These are phyloP conservation scores for Cornus controversa DNA, from an alignment of 148 eudicot genomes.

Conservation along the genomic window DNA sequence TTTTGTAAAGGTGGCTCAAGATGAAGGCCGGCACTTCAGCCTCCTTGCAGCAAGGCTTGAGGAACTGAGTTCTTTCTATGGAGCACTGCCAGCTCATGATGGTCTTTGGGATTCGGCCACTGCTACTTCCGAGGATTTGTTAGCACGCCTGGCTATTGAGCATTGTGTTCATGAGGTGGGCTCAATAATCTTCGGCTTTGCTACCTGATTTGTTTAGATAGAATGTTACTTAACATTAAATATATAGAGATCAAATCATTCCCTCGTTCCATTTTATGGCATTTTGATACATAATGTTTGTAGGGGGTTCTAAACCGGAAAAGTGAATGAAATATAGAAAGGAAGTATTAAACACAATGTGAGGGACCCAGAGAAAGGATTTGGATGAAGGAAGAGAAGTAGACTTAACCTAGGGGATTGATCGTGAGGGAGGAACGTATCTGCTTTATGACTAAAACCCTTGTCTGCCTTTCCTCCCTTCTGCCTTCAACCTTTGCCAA, in stretches of 20 bases:
- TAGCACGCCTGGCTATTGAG: conserved; percentile 88
- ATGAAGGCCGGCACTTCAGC: conserved; percentile 91
- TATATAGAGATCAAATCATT: neutral
- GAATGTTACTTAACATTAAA: neutral
- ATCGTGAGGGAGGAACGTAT: too few species aligned
- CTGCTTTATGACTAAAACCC: too few species aligned
- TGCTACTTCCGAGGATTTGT: conserved; percentile 78
- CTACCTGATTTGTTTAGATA: neutral
- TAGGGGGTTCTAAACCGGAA: too few species aligned
- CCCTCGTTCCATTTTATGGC: neutral
- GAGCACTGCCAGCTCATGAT: conserved; percentile 95
- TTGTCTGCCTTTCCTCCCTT: too few species aligned
- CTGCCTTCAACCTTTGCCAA: too few species aligned
- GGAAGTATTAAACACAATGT: too few species aligned
- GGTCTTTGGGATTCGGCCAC: conserved; percentile 94
- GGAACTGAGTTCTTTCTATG: conserved; percentile 87
- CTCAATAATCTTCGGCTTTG: neutral
- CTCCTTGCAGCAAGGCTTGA: conserved; percentile 78
- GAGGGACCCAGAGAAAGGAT: too few species aligned
- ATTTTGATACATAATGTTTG: neutral
- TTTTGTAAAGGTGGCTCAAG: conserved; percentile 96
- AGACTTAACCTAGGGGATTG: too few species aligned
- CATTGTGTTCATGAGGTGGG: conserved; percentile 97
- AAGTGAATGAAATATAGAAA: too few species aligned
- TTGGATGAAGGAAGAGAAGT: too few species aligned